A percentile compares a stretch with the other conserved stretches of the same genome.
Evolutionary conservation across 441 rosid genomes (phyloP).

Genomic region (Brassica hybrid): DNA sequence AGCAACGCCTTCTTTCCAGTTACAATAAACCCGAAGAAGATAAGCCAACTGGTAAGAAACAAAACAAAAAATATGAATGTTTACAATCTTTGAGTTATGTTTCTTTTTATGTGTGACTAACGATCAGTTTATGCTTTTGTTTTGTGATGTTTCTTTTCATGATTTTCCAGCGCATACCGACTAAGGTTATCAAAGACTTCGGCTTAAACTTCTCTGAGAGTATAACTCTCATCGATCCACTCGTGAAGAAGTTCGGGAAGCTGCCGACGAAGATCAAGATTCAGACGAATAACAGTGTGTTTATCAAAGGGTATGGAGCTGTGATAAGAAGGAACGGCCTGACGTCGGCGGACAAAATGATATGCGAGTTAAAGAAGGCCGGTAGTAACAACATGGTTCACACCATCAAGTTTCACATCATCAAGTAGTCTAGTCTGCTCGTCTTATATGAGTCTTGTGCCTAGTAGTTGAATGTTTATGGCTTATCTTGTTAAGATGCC

Average conservation of each 20-base stretch:
- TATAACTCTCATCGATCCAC: constrained; percentile 26
- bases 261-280: constrained; percentile 21
- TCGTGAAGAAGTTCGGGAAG: not conserved
- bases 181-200: constrained; percentile 18
- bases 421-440: constrained; percentile 11
- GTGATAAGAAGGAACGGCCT: constrained; percentile 18
- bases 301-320: constrained; percentile 25
- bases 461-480: not conserved
- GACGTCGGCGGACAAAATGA: constrained; percentile 23
- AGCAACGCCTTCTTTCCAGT: constrained; percentile 14
- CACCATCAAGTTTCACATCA: constrained; percentile 28
- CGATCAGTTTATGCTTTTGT: not conserved
- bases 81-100: not conserved
- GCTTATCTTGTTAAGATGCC: not conserved
- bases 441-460: not conserved
- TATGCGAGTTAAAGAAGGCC: constrained; percentile 18
- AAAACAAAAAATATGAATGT: not conserved
- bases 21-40: constrained; percentile 18
- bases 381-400: constrained; percentile 28
- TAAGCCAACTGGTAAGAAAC: constrained; percentile 32
- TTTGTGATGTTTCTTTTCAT: constrained; percentile 7
- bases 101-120: not conserved
- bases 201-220: constrained; percentile 18
- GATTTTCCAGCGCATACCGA: constrained; percentile 25
- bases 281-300: constrained; percentile 14